Percentiles rank a stretch among this genome's conserved stretches.
Conservation (phyloP, 371 early-diverging fungal genomes). For the Smittium culicis region DNA sequence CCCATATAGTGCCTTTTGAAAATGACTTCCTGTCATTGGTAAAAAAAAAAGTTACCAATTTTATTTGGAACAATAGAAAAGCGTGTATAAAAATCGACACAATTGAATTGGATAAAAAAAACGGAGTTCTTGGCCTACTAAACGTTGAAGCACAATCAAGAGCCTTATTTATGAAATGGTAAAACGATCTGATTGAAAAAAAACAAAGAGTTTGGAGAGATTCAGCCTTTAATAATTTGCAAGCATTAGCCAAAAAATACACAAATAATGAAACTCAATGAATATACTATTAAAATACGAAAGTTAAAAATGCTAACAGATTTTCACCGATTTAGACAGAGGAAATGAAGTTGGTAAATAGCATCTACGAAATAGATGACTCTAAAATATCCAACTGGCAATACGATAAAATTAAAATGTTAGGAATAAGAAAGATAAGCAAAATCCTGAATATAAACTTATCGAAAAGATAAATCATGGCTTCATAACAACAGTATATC, state of each 20-base stretch:
- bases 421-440: background rate
- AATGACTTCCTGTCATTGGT: background rate
- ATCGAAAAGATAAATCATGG: background rate
- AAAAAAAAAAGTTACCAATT: slow-evolving; percentile 5
- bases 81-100: slow-evolving; percentile 1
- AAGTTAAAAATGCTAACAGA: background rate
- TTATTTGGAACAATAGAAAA: slow-evolving; percentile 8
- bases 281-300: background rate
- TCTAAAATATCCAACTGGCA: background rate
- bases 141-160: background rate
- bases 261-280: background rate
- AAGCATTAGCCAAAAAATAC: background rate
- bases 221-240: background rate
- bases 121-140: slow-evolving; percentile 3
- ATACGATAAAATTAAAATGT: background rate
- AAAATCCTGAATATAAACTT: too few species aligned
- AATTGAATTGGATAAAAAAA: background rate
- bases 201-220: background rate
- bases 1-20: slow-evolving; percentile 2
- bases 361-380: background rate
- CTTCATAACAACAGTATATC: background rate
- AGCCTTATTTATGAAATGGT: slow-evolving; percentile 4
- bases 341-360: background rate
- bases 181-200: background rate
- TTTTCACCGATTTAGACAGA: background rate